A percentile compares a stretch with the other conserved stretches of the same genome.
phyloP scores from a whole-genome alignment of 1,139 yeast species.

The Blastobotrys petasosporus region DNA sequence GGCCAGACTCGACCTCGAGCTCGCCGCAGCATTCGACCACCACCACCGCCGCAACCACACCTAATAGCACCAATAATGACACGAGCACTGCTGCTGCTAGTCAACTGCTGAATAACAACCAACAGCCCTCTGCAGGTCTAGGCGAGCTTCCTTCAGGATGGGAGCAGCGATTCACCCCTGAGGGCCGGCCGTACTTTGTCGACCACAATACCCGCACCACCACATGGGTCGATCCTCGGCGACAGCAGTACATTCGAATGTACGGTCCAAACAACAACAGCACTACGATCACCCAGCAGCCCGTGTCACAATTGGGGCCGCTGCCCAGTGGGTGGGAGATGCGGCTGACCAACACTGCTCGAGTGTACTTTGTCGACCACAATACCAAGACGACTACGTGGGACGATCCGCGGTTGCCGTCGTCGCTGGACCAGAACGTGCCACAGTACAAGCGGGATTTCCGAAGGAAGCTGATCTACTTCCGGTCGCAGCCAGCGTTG shows the following conservation, averaged over 20 bases:
- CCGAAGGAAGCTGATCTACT: constrained; percentile 92
- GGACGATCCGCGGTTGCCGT: constrained; percentile 99
- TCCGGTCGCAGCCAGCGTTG: constrained; percentile 96
- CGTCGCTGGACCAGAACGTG: constrained; percentile 93
- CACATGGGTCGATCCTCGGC: constrained; percentile 99
- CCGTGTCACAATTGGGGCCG: constrained; percentile 97
- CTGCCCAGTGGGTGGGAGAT: constrained; percentile 99
- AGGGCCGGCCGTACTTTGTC: constrained; percentile 95
- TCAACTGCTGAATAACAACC: constrained; percentile 39
- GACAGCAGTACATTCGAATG: constrained; percentile 96
- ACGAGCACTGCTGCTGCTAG: constrained; percentile 37
- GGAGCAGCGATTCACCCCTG: constrained; percentile 98
- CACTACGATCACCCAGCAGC: constrained; percentile 92
- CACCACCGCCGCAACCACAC: constrained; percentile 1
- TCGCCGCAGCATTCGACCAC: constrained; percentile 26
- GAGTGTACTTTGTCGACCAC: constrained; percentile 98
- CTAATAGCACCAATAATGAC: constrained; percentile 1
- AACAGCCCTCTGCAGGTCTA: constrained; percentile 74
- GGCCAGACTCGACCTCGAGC: constrained; percentile 29
- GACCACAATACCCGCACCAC: constrained; percentile 98
- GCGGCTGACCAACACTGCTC: constrained; percentile 96
- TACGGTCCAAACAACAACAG: constrained; percentile 59
- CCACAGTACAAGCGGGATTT: constrained; percentile 99
- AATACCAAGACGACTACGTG: constrained; percentile 98
- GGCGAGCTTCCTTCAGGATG: constrained; percentile 98